Conservation (phyloP, 768 basidiomycete species). For the Bullera alba region DNA sequence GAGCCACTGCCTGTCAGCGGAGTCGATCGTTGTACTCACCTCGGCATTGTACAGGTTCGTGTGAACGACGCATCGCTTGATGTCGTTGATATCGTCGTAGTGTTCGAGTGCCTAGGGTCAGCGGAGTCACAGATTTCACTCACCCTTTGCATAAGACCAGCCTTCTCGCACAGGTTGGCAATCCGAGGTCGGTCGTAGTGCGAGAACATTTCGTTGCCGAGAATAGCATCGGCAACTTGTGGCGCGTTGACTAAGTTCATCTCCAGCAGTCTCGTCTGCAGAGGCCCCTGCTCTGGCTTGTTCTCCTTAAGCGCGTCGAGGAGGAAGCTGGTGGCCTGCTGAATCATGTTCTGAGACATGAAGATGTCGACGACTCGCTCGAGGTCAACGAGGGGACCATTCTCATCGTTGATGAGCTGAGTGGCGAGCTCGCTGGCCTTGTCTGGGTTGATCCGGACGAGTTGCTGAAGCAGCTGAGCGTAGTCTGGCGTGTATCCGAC, state of each 20-base stretch:
- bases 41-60: conserved; percentile 75
- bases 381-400: conserved; percentile 83
- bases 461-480: conserved; percentile 81
- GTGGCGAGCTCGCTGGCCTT: conserved; percentile 98
- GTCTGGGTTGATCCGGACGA: conserved; percentile 93
- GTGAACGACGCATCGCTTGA: conserved; percentile 96
- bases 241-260: conserved; percentile 97
- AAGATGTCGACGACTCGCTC: conserved; percentile 98
- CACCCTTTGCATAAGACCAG: conserved; percentile 86
- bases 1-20: conserved; percentile 63
- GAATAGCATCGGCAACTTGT: conserved; percentile 96
- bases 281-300: conserved; percentile 87
- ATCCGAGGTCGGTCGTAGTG: conserved; percentile 94
- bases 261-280: conserved; percentile 93
- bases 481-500: conserved; percentile 91
- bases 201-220: conserved; percentile 96
- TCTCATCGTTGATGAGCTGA: conserved; percentile 86
- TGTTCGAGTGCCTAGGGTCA: conserved; percentile 81
- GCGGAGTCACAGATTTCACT: conserved; percentile 33
- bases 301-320: conserved; percentile 97
- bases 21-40: conserved; percentile 49
- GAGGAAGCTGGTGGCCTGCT: conserved; percentile 95
- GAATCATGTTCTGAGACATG: conserved; percentile 99
- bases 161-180: conserved; percentile 97
- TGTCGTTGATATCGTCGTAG: conserved; percentile 96